Evolutionary conservation across 73 alveolate species (phyloP), one percentile per base, ranked within the genome.

Genomic region (Strombidium stylifer): DNA sequence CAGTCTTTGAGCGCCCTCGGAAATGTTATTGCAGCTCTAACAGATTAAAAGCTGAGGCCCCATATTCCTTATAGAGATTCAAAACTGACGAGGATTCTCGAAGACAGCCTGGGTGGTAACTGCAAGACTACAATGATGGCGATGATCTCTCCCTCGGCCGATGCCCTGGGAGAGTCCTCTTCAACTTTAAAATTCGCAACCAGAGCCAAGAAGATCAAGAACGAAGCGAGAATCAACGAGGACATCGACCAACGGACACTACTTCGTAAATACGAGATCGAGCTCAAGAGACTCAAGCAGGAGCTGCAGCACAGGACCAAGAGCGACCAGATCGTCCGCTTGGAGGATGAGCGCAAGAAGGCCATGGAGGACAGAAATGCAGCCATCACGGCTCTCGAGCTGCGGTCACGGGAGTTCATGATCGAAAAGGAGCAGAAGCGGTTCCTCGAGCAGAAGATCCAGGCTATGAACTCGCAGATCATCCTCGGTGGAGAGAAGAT

Each of bases 201-300:
- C 42, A 73, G 97, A 46, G 97, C 97, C 5, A 90, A 85, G 73
- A 90, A 75, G 68, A 74, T 90, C 50, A 90, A 85, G 66, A 90
- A 85, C 58, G 90, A 76, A 37, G 92, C 97, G 3, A 72, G 57
- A 41, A 85, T 90, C 18, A 90, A 90, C 65, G 93, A 85, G 54
- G 97, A 89, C 69, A 81, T 76, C 10, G 91, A 84, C 46, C 91
- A 89, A 51, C 85, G 91, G 59, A 88, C 97, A 21, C 70, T 96
- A 16, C 87, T 96, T 20, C 57, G 97, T 21, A 94, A 93, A 84
- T 96, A 96, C 80, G 99, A 96, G 89, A 67, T 85, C 5, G 98
- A 96, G 69, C 70, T 96, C n/a, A 84, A 77, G 55, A 84, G 79
- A 82, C 81, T 91, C 35, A 87, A 94, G 71, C 62, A 91, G 30